Evolutionary conservation across 345 rosid genomes (phyloP), one percentile per base, ranked within the genome.

Genomic region (Carallia pectinifolia): DNA sequence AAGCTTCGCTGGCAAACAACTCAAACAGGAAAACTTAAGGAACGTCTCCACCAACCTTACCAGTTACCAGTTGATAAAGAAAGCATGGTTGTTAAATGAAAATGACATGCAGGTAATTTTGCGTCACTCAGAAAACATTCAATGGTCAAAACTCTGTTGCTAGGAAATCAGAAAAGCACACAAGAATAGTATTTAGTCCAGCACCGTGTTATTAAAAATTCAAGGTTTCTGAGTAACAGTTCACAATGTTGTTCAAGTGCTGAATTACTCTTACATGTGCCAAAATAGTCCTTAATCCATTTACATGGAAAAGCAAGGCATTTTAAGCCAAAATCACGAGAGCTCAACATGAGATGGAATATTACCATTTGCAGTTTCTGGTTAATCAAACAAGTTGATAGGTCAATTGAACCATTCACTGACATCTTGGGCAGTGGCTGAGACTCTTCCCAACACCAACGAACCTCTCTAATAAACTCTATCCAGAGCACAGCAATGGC

Each of bases 401-500:
- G 77, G 84, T 90, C 97, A 83, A 95, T 85, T 39, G 87, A 79
- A 75, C 92, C 88, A 78, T 77, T 76, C 27, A 59, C 53, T 52
- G 81, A 83, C 85, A 90, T 80, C 84, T 84, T 88, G 50, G 99
- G 97, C 81, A 95, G 74, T 16, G 91, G 82, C 66, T 92, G 97
- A 59, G 91, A 76, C 83, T 95, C 99, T 81, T 95, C 99, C 99
- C 97, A 95, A 71, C 85, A 92, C 95, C 93, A 95, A 71, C 97
- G 97, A 72, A 90, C 90, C 88, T 95, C 99, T 68, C 93, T 92
- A 76, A 90, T 89, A 74, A 95, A 95, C 78, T 95, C 97, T 77
- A 91, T 68, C 98, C 98, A 94, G 75, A 94, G 91, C 60, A 76
- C 83, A 63, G 97, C 90, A 74, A 95, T 89, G 72, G 99, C 97